Conservation (phyloP, 345 rosid species). For the Orychophragmus violaceus region DNA sequence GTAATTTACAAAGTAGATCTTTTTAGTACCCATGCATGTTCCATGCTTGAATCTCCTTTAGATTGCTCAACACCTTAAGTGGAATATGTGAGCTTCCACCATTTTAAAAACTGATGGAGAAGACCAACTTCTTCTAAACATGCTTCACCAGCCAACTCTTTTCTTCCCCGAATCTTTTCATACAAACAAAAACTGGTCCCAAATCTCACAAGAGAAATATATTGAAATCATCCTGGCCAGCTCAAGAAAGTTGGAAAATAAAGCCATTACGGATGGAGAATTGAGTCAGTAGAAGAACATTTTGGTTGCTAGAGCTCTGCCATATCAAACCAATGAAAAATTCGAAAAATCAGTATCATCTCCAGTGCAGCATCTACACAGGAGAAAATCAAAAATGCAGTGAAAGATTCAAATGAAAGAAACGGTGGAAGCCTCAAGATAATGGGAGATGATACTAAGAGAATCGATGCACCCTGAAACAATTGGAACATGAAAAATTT, state of each 20-base stretch:
- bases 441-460: no score
- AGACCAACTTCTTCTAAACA: not conserved
- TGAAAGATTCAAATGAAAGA: not conserved
- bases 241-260: not conserved
- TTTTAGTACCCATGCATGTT: no score
- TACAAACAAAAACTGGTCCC: no score
- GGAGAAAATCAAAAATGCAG: not conserved
- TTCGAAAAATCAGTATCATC: no score
- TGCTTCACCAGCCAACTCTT: not conserved
- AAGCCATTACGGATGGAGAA: no score
- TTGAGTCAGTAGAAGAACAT: slow-evolving; percentile 6
- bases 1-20: not conserved
- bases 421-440: no score
- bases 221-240: not conserved
- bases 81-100: not conserved
- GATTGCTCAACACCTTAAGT: not conserved
- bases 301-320: no score
- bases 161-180: not conserved
- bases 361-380: no score
- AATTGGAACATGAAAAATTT: no score
- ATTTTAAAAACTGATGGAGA: not conserved
- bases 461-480: no score
- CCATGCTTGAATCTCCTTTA: not conserved
- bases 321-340: slow-evolving; percentile 2
- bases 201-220: not conserved